A percentile compares a stretch with the other conserved stretches of the same genome.
These are phyloP conservation scores for Penicillium turbatum DNA, from an alignment of 495 filamentous ascomycete genomes.

Conservation along the genomic window DNA sequence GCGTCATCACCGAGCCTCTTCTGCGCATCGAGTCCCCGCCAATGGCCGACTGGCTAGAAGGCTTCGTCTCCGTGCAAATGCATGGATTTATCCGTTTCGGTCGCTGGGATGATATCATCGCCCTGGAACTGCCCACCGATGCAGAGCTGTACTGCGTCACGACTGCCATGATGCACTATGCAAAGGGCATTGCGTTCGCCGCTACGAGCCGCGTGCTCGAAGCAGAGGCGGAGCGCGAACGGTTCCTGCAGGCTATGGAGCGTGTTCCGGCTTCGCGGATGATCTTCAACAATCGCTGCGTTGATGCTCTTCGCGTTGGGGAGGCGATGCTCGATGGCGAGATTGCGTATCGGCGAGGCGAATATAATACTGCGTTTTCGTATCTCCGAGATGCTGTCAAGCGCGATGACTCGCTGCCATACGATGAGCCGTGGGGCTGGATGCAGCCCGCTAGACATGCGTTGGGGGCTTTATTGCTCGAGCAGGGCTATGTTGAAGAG, in stretches of 20 bases:
- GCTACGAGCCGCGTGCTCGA: conserved; percentile 44
- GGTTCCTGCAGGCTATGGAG: conserved; percentile 44
- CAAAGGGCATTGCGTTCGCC: conserved; percentile 58
- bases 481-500: conserved; percentile 54
- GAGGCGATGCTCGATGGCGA: conserved; percentile 65
- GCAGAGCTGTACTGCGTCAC: conserved; percentile 55
- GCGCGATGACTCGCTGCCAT: conserved; percentile 54
- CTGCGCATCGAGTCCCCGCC: conserved; percentile 59
- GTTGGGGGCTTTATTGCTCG: conserved; percentile 57
- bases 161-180: conserved; percentile 61
- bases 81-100: conserved; percentile 66
- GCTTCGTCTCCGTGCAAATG: conserved; percentile 56
- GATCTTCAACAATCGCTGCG: conserved; percentile 60
- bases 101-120: conserved; percentile 55
- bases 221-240: conserved; percentile 40
- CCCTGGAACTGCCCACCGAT: conserved; percentile 47
- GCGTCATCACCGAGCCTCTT: conserved; percentile 53
- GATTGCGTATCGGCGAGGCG: conserved; percentile 57
- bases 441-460: conserved; percentile 66
- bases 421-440: conserved; percentile 68
- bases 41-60: conserved; percentile 70
- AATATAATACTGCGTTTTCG: conserved; percentile 50
- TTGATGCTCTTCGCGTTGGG: conserved; percentile 56
- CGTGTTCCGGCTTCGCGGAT: conserved; percentile 51
- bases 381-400: conserved; percentile 50